These are phyloP conservation scores for Zopfia rhizophila DNA, from an alignment of 2,329 filamentous ascomycete genomes.

Conservation along the genomic window DNA sequence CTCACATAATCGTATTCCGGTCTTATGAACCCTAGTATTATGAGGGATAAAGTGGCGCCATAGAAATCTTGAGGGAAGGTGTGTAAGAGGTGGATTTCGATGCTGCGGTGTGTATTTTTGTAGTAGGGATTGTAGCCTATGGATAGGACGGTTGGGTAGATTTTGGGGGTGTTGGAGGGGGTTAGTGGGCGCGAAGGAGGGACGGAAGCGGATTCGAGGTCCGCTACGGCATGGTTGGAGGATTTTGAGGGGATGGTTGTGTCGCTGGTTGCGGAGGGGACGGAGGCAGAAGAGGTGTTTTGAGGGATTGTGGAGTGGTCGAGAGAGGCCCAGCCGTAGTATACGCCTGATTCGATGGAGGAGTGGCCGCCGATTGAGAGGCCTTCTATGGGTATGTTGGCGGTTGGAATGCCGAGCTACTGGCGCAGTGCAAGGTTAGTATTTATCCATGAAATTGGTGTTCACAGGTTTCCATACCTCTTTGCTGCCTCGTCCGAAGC, in stretches of 20 bases:
- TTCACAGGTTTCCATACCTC: slow-evolving; percentile 68
- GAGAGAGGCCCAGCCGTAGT: slow-evolving; percentile 91
- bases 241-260: slow-evolving; percentile 20
- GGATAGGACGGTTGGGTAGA: slow-evolving; percentile 46
- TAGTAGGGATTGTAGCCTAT: slow-evolving; percentile 95
- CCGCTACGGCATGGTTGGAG: slow-evolving; percentile 40
- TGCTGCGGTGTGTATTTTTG: slow-evolving; percentile 85
- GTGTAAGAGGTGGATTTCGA: slow-evolving; percentile 91
- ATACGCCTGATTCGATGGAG: slow-evolving; percentile 80
- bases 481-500: slow-evolving; percentile 93
- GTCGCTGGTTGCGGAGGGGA: slow-evolving; percentile 29
- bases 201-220: slow-evolving; percentile 29
- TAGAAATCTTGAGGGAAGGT: slow-evolving; percentile 86
- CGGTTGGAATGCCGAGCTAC: slow-evolving; percentile 93
- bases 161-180: slow-evolving; percentile 10
- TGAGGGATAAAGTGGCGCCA: slow-evolving; percentile 77
- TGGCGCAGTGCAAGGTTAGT: slow-evolving; percentile 4
- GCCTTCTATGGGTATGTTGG: slow-evolving; percentile 78
- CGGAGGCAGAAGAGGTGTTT: slow-evolving; percentile 43
- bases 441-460: slow-evolving; percentile 2
- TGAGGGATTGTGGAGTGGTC: slow-evolving; percentile 55
- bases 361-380: slow-evolving; percentile 75
- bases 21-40: slow-evolving; percentile 87
- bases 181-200: slow-evolving; percentile 26
- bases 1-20: slow-evolving; percentile 89